Evolutionary conservation across 805 yeast species (phyloP), one percentile per base, ranked within the genome.

Genomic region (Cyberlindnera mycetangii): DNA sequence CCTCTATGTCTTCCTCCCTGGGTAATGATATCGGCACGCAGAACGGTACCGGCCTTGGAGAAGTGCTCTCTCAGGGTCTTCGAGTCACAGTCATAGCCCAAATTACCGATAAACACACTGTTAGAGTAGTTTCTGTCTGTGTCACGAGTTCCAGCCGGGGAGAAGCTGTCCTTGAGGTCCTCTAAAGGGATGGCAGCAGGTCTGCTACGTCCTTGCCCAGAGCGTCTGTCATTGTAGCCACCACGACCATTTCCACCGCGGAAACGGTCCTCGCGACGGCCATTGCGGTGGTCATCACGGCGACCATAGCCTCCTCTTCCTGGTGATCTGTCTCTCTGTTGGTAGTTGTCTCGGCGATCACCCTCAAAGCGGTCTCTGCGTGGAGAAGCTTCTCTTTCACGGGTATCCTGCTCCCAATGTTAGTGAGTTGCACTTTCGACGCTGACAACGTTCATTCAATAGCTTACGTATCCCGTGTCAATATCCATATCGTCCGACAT

Each of bases 1-100:
- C 95, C 95, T 67, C 92, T 74, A 59, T 89, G 83, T 58, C 84
- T 84, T 45, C 95, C 95, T 54, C 83, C 78, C 49, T 78, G 74
- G 3, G 83, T 81, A 36, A 89, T 83, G 42, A 90, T 83, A 62
- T 89, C 97, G 3, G 96, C 95, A 51, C 87, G 76, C 17, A 82
- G 73, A 42, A 89, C 84, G 22, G 72, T 76, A 35, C 89, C 89
- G 32, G 75, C 75, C 21, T 65, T 66, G n/a, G 71, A 66, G 63
- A 85, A 85, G 50, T 75, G 71, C 15, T 72, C 81, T 58, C 77
- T 78, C 41, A 85, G 68, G 30, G 83, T 83, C 39, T 69, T 65
- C 54, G 85, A 75, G 27, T 80, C 74, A 51, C 79, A 71, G 41
- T 76, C 78, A 59, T 75, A 85, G 5, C 90, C 86, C 43, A 85